Base-by-base conservation (phyloP, 2,329 filamentous ascomycete species). In the Colletotrichum liriopes region DNA sequence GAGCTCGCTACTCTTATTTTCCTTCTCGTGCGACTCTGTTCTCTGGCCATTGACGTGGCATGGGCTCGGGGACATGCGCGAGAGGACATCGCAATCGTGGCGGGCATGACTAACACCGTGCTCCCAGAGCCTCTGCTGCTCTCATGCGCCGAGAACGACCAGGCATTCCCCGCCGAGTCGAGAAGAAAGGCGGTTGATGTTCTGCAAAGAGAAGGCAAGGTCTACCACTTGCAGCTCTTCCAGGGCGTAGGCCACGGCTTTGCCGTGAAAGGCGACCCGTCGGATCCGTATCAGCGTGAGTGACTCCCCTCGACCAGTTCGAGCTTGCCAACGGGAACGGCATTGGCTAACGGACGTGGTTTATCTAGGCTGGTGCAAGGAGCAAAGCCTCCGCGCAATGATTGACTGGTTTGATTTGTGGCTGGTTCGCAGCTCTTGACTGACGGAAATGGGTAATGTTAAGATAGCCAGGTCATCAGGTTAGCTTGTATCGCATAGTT, bases 151-250 rank as follows among this genome's bases (percentile, higher is more conserved):
- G 83, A 86, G 56, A 78, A 81, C 18, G 86, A 87, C 63, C 81
- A 84, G 56, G 84, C 83, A 0, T 87, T 88, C 64, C 73, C 78
- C 26, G 74, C 79, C 2, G 78, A 81, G 32, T 77, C 79, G 0
- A 78, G 85, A n/a, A 79, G 81, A 18, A 79, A 77, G 51, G 85
- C 85, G 2, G 52, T 86, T 1, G 84, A 86, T 29, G 82, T 86
- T 41, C 76, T 87, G 60, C 79, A 81, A 54, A 78, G 77, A 32
- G 77, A 78, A 37, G 78, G 81, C 51, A 84, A 83, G 74, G 74
- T 86, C 2, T 93, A 90, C 79, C 90, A 93, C 76, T 84, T 92
- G 74, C 90, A 87, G 78, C 81, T 93, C 26, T 93, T 90, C 82
- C 86, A 85, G 32, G 86, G 86, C 47, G 89, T 92, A 20, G 81